phyloP scores from a whole-genome alignment of 176 grass and related monocot species.

The Eragrostis curvula region DNA sequence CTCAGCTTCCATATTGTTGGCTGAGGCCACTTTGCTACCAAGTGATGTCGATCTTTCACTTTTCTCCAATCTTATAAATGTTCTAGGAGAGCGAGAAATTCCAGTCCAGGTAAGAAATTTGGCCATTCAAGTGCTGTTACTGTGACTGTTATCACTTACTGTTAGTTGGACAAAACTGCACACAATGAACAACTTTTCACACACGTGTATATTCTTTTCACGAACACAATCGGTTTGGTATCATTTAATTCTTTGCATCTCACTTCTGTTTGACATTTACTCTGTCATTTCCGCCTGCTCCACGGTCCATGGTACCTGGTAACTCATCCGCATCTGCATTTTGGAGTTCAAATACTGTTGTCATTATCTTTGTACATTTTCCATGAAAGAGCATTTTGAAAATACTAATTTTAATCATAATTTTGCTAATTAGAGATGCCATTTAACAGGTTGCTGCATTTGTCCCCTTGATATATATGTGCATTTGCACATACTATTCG shows the following conservation, averaged over 20 bases:
- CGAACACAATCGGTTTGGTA: no score
- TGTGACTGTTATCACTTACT: background rate
- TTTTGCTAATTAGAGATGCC: slow-evolving; percentile 21
- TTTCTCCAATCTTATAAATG: slow-evolving; percentile 96
- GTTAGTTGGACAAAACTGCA: slow-evolving; percentile 2
- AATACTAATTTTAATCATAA: background rate
- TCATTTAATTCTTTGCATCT: background rate
- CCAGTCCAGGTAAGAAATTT: slow-evolving; percentile 82
- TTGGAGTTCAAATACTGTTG: background rate
- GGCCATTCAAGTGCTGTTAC: background rate
- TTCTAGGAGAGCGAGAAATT: slow-evolving; percentile 77
- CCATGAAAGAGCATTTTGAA: background rate
- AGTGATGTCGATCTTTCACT: slow-evolving; percentile 94
- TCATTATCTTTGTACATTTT: background rate
- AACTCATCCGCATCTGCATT: background rate
- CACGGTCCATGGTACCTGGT: background rate
- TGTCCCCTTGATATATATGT: slow-evolving; percentile 98
- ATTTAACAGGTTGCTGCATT: slow-evolving; percentile 85
- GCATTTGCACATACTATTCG: slow-evolving; percentile 98
- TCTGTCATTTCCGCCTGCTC: background rate
- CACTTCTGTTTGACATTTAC: background rate
- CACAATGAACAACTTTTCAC: background rate
- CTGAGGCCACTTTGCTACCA: slow-evolving; percentile 92
- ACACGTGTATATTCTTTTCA: background rate
- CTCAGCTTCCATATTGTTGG: slow-evolving; percentile 92